Conservation (phyloP, 805 yeast species). For the Kuraishia floccosa region DNA sequence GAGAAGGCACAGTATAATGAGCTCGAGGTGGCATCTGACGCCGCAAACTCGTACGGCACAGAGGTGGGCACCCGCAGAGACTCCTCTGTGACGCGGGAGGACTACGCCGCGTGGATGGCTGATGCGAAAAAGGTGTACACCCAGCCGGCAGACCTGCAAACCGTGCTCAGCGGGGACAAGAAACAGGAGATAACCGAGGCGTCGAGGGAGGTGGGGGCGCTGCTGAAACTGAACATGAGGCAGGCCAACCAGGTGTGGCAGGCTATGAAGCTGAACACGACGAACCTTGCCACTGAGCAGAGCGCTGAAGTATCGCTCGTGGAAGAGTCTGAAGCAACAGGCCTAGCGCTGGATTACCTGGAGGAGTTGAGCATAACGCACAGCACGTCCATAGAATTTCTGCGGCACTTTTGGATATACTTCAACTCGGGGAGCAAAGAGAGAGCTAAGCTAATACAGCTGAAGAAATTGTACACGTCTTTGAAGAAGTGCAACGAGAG, state of each 20-base stretch:
- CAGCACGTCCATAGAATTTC: conserved; percentile 63
- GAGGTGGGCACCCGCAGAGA: too few species aligned
- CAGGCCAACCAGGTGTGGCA: conserved; percentile 39
- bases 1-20: conserved; percentile 41
- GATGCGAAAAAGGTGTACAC: conserved; percentile 10
- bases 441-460: conserved; percentile 15
- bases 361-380: conserved; percentile 52
- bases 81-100: too few species aligned
- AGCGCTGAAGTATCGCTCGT: conserved; percentile 1
- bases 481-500: conserved; percentile 35
- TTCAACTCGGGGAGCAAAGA: conserved; percentile 25
- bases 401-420: conserved; percentile 66
- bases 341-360: conserved; percentile 20
- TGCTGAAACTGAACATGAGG: conserved; percentile 42
- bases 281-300: background rate
- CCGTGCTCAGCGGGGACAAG: conserved; percentile 11
- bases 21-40: too few species aligned
- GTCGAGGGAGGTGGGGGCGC: conserved; percentile 28
- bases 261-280: conserved; percentile 7
- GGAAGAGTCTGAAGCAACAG: conserved; percentile 3
- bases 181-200: conserved; percentile 26
- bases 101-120: conserved; percentile 13
- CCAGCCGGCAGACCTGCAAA: conserved; percentile 11
- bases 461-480: conserved; percentile 37
- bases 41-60: too few species aligned